A percentile compares a stretch with the other conserved stretches of the same genome.
Conservation (phyloP, 2,329 filamentous ascomycete species). For the Aspergillaceae sp. region DNA sequence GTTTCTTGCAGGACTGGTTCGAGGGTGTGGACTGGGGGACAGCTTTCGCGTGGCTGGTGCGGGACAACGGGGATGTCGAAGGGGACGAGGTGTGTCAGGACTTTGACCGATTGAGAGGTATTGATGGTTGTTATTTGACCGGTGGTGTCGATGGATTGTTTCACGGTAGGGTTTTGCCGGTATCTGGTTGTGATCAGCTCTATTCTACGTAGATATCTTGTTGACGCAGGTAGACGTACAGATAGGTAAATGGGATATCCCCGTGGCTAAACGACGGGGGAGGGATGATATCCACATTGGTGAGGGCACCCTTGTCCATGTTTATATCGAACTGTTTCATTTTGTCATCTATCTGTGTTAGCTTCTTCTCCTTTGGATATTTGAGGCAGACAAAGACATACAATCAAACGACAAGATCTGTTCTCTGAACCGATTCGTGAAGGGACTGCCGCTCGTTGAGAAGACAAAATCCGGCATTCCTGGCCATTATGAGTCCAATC, state of each 20-base stretch:
- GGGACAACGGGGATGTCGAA: conserved; percentile 58
- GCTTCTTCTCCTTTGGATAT: neutral
- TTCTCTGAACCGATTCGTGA: conserved; percentile 63
- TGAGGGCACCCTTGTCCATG: conserved; percentile 50
- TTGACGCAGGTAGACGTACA: conserved; percentile 22
- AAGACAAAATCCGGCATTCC: conserved; percentile 80
- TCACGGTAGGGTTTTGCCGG: conserved; percentile 74
- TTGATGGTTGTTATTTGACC: conserved; percentile 52
- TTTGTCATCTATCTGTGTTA: conserved; percentile 38
- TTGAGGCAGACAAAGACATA: conserved; percentile 28
- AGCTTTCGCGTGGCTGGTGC: conserved; percentile 48
- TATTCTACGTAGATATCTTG: too few species aligned
- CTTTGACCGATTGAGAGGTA: conserved; percentile 51
- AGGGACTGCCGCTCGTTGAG: conserved; percentile 57
- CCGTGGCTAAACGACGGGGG: conserved; percentile 71
- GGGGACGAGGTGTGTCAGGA: conserved; percentile 49
- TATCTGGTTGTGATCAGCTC: conserved; percentile 46
- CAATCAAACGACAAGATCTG: conserved; percentile 64
- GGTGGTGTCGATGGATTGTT: conserved; percentile 49
- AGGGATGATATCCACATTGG: conserved; percentile 63
- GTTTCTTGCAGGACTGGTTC: conserved; percentile 55
- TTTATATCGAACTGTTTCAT: conserved; percentile 60
- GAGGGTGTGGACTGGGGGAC: conserved; percentile 41
- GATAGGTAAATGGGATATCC: conserved; percentile 60
- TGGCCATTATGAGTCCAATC: conserved; percentile 17